A percentile compares a stretch with the other conserved stretches of the same genome.
Evolutionary conservation across 352 stramenopile species (phyloP).

Genomic region (Phytophthora nicotianae): DNA sequence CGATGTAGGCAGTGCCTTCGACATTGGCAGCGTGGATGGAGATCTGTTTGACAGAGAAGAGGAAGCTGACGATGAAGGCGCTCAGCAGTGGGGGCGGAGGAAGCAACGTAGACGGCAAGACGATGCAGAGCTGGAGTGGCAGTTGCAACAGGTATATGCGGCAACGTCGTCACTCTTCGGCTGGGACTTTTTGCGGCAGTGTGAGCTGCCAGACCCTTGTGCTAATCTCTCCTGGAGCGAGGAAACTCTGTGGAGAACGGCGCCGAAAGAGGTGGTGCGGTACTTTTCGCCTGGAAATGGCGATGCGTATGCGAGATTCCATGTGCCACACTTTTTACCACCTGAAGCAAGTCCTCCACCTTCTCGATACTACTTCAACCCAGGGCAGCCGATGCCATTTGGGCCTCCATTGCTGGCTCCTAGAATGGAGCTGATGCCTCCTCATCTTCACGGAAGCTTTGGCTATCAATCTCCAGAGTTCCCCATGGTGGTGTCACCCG

Average conservation of each 20-base stretch:
- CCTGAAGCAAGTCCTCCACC: conserved; percentile 13
- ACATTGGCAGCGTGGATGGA: conserved; percentile 17
- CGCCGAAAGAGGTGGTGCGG: conserved; percentile 72
- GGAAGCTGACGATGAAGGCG: conserved; percentile 15
- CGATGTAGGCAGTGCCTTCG: conserved; percentile 24
- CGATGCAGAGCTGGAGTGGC: conserved; percentile 60
- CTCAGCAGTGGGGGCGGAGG: conserved; percentile 20
- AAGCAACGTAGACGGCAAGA: conserved; percentile 56
- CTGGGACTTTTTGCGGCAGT: conserved; percentile 74
- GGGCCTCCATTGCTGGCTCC: conserved; percentile 16
- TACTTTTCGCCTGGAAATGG: conserved; percentile 58
- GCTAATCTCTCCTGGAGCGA: conserved; percentile 49
- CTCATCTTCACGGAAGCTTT: conserved; percentile 15
- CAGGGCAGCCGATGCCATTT: conserved; percentile 16
- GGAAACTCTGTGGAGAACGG: conserved; percentile 64
- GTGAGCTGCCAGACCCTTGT: conserved; percentile 38
- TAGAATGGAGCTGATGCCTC: conserved; percentile 9
- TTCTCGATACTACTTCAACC: conserved; percentile 64
- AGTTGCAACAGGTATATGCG: conserved; percentile 79
- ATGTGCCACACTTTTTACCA: conserved; percentile 22
- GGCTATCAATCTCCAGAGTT: conserved; percentile 22
- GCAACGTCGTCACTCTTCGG: conserved; percentile 70
- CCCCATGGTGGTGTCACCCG: conserved; percentile 39
- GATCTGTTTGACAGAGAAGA: conserved; percentile 35
- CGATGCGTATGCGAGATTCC: conserved; percentile 36